Percentiles rank a stretch among this genome's conserved stretches.
phyloP scores from a whole-genome alignment of 2,329 filamentous ascomycete species.

The Aciculosporium take region DNA sequence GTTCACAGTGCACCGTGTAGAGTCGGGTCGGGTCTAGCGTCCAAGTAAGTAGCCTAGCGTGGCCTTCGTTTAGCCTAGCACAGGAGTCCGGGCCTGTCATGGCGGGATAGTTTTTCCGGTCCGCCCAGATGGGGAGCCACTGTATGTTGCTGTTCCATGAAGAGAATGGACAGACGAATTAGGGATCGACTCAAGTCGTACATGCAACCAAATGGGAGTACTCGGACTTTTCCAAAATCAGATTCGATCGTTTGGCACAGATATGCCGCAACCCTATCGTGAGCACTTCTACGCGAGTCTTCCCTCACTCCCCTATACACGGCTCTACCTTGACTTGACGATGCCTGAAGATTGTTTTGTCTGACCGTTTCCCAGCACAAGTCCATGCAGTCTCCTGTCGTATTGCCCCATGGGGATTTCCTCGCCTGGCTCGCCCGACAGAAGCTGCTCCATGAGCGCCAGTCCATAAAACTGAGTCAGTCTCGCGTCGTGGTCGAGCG shows the following conservation, averaged over 20 bases:
- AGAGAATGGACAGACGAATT: too few species aligned
- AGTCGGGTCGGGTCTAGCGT: too few species aligned
- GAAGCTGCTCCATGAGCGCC: conserved; percentile 73
- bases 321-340: neutral
- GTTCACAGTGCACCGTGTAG: too few species aligned
- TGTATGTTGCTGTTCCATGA: too few species aligned
- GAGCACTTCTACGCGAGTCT: neutral
- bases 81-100: neutral
- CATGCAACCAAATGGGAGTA: too few species aligned
- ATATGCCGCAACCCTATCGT: too few species aligned
- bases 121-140: too few species aligned
- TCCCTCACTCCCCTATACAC: neutral
- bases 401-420: conserved; percentile 59
- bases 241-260: too few species aligned
- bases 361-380: conserved; percentile 58
- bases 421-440: conserved; percentile 41
- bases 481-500: conserved; percentile 20
- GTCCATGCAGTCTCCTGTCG: conserved; percentile 68
- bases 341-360: conserved; percentile 21
- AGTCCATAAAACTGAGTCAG: conserved; percentile 53
- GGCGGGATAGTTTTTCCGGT: conserved; percentile 17
- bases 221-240: too few species aligned
- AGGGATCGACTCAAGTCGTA: too few species aligned
- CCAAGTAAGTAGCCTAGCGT: too few species aligned
- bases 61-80: too few species aligned